Evolutionary conservation across 2,329 filamentous ascomycete genomes (phyloP), one percentile per base, ranked within the genome.

Genomic region (Neoascochyta sp.): DNA sequence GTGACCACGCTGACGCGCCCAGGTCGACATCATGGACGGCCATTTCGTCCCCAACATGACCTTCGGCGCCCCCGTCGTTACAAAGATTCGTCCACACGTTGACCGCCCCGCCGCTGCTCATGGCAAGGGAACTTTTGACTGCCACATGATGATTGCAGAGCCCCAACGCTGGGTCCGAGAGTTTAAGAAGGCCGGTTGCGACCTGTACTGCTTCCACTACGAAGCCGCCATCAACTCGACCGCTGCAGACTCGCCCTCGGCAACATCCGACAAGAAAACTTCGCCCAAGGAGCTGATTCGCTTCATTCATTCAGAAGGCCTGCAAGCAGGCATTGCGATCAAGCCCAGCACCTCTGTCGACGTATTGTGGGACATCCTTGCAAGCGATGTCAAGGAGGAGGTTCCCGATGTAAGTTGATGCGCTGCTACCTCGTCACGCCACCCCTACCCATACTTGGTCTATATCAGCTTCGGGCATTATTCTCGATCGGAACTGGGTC

Each of bases 131-230:
- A 96, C 90, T 9, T 98, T 98, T 63, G 92, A 98, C 67, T 98
- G 92, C 75, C 92, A 98, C 68, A 96, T 98, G 92, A 98, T 98
- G 92, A 94, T 98, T 60, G 81, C 87, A 54, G 90, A 98, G 89
- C 92, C 92, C 48, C 93, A 96, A 74, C 89, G 88, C 74, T 98
- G 92, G 92, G 89, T 95, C 53, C 86, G 85, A 59, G 86, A 94
- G 41, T 96, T 98, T 72, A 80, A 92, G 64, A 81, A 84, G 30
- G 92, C 88, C 38, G 92, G 92, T 31, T 95, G 89, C 67, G 88
- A 98, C 65, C 75, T 98, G n/a, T 98, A 98, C 73, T 96, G 92
- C 74, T 98, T 98, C 74, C 92, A 98, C 73, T 96, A 96, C 67
- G 92, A 98, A 69, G 92, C 92, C 15, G 92, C 92, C 43, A 76